Evolutionary conservation across 805 yeast species (phyloP).

Genomic region (Candida saitoana): DNA sequence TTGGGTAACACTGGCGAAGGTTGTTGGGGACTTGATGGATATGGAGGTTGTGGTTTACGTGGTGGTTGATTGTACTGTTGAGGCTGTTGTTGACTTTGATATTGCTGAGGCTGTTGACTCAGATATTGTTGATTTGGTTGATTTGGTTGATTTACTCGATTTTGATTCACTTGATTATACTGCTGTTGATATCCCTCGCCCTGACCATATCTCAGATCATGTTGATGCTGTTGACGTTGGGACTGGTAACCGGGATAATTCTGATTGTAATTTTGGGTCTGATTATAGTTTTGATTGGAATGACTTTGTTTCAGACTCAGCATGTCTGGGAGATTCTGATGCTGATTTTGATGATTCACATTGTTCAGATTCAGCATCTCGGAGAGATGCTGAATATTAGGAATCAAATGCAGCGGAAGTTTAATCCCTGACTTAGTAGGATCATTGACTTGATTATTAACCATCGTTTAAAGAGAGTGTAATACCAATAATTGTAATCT

Average conservation of each 20-base stretch:
- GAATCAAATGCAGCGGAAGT: slow-evolving; percentile 23
- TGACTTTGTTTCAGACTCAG: not conserved
- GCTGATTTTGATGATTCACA: slow-evolving; percentile 7
- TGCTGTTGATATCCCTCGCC: slow-evolving; percentile 9
- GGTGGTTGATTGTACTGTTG: slow-evolving; percentile 2
- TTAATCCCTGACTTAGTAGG: slow-evolving; percentile 9
- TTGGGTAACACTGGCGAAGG: slow-evolving; percentile 2
- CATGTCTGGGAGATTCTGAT: not conserved
- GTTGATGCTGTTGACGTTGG: slow-evolving; percentile 8
- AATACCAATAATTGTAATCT: no score
- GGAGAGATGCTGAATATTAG: slow-evolving; percentile 7
- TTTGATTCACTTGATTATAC: slow-evolving; percentile 5
- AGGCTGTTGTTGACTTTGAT: slow-evolving; percentile 7
- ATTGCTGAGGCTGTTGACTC: slow-evolving; percentile 6
- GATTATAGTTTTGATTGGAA: not conserved
- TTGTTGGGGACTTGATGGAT: slow-evolving; percentile 3
- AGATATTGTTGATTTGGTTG: slow-evolving; percentile 9
- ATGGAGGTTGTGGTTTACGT: slow-evolving; percentile 4
- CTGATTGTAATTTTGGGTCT: not conserved
- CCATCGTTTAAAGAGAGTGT: not conserved
- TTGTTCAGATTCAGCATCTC: not conserved
- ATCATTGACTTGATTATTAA: not conserved
- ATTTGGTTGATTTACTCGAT: slow-evolving; percentile 4
- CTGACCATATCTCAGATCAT: not conserved
- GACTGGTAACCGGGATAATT: slow-evolving; percentile 7